Conservation (phyloP, 108 stramenopile genomes). For the Nannochloropsis gaditana region DNA sequence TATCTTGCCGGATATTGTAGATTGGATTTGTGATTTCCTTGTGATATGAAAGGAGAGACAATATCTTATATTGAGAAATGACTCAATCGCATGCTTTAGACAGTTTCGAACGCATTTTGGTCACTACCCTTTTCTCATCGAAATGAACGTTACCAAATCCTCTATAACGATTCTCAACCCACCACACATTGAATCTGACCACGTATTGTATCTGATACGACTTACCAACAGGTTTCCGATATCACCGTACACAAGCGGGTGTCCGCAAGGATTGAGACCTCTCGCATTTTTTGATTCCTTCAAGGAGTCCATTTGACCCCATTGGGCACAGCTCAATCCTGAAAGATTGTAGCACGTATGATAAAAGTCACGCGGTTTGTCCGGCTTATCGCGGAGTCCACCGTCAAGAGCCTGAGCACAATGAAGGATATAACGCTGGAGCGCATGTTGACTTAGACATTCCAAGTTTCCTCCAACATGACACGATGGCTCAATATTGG, state of each 20-base stretch:
- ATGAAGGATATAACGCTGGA: slow-evolving; percentile 88
- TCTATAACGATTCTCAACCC: no score
- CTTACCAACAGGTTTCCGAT: slow-evolving; percentile 39
- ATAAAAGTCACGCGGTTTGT: slow-evolving; percentile 76
- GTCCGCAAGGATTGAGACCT: no score
- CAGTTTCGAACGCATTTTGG: no score
- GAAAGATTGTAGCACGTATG: slow-evolving; percentile 95
- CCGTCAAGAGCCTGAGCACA: slow-evolving; percentile 94
- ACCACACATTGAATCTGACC: no score
- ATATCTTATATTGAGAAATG: background rate
- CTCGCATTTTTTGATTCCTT: background rate
- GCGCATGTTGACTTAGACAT: slow-evolving; percentile 42
- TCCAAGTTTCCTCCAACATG: no score
- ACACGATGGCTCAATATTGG: no score
- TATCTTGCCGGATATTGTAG: slow-evolving; percentile 70
- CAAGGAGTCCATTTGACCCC: slow-evolving; percentile 39
- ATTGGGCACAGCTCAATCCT: slow-evolving; percentile 83
- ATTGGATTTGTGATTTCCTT: slow-evolving; percentile 61
- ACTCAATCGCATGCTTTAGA: no score
- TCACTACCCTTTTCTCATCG: no score
- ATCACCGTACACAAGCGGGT: slow-evolving; percentile 48
- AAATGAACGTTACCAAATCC: no score
- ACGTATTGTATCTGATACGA: background rate
- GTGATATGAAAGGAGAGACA: background rate
- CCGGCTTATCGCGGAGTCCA: slow-evolving; percentile 68